These are phyloP conservation scores for Beta macrorhiza DNA, from an alignment of 179 eudicot species.

Conservation along the genomic window DNA sequence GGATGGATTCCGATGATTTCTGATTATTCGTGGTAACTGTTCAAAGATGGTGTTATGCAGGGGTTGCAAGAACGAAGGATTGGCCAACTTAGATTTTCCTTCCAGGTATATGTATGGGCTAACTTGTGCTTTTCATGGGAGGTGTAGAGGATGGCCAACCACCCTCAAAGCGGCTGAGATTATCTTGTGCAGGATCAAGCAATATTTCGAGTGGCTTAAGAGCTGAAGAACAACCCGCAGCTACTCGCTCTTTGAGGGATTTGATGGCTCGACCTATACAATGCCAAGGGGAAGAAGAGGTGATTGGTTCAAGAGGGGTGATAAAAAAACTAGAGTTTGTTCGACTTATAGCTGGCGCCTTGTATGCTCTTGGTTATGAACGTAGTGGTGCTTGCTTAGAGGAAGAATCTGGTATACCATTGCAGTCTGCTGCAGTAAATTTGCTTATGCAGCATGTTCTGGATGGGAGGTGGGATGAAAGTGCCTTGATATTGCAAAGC, in stretches of 20 bases:
- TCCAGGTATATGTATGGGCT: slow-evolving; percentile 51
- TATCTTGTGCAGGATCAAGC: slow-evolving; percentile 41
- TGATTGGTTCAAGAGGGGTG: slow-evolving; percentile 61
- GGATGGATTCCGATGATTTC: background rate
- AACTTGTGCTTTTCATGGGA: slow-evolving; percentile 67
- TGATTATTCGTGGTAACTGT: background rate
- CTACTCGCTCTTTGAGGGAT: slow-evolving; percentile 44
- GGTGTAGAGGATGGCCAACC: slow-evolving; percentile 63
- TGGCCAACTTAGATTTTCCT: slow-evolving; percentile 17
- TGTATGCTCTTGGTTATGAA: slow-evolving; percentile 66
- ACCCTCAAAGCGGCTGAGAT: slow-evolving; percentile 58
- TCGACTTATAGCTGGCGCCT: slow-evolving; percentile 52
- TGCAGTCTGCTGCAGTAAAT: slow-evolving; percentile 44
- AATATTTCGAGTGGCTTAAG: slow-evolving; percentile 35
- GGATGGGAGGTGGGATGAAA: slow-evolving; percentile 65
- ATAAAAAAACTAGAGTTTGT: slow-evolving; percentile 60
- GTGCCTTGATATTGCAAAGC: slow-evolving; percentile 45
- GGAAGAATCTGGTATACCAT: slow-evolving; percentile 63
- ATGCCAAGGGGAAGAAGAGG: slow-evolving; percentile 58
- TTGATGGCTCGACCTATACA: slow-evolving; percentile 56
- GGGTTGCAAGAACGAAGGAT: slow-evolving; percentile 2
- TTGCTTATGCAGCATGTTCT: slow-evolving; percentile 55
- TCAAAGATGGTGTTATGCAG: slow-evolving; percentile 20
- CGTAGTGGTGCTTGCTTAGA: slow-evolving; percentile 51
- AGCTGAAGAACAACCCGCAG: slow-evolving; percentile 30